Evolutionary conservation across 306 rosid species (phyloP).

Genomic region (Cicer bijugum): DNA sequence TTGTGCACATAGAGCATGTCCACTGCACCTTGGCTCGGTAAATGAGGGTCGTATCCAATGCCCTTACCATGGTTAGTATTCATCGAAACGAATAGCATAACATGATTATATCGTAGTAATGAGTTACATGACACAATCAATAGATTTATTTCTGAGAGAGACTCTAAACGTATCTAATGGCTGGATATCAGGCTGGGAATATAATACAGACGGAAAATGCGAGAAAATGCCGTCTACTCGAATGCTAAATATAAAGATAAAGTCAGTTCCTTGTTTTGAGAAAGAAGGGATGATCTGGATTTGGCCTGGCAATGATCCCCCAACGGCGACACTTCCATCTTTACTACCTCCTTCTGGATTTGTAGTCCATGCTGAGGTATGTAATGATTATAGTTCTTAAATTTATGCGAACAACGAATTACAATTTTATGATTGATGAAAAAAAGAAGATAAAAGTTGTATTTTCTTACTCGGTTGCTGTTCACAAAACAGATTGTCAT

Average conservation of each 20-base stretch:
- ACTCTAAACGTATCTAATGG: constrained; percentile 37
- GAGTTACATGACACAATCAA: constrained; percentile 9
- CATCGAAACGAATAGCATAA: not conserved
- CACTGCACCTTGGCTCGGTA: constrained; percentile 92
- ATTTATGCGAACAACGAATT: constrained; percentile 22
- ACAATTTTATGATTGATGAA: constrained; percentile 16
- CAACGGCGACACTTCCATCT: constrained; percentile 71
- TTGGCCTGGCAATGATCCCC: constrained; percentile 98
- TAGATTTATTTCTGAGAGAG: constrained; percentile 5
- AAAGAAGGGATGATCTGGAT: constrained; percentile 97
- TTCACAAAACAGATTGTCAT: constrained; percentile 68
- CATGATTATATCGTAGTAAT: constrained; percentile 3
- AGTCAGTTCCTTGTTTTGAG: constrained; percentile 88
- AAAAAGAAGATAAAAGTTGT: not conserved
- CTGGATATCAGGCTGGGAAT: constrained; percentile 88
- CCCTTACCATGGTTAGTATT: constrained; percentile 88
- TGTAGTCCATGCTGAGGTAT: constrained; percentile 88
- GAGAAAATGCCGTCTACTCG: constrained; percentile 97
- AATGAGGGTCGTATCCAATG: constrained; percentile 91
- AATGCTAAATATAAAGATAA: constrained; percentile 68
- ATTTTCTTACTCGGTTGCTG: constrained; percentile 39
- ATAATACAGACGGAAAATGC: constrained; percentile 90
- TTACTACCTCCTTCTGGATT: constrained; percentile 90
- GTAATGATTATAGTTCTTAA: constrained; percentile 13
- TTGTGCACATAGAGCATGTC: constrained; percentile 98